Base-by-base conservation (phyloP, 2,329 filamentous ascomycete genomes). In the Coniochaeta sp. region DNA sequence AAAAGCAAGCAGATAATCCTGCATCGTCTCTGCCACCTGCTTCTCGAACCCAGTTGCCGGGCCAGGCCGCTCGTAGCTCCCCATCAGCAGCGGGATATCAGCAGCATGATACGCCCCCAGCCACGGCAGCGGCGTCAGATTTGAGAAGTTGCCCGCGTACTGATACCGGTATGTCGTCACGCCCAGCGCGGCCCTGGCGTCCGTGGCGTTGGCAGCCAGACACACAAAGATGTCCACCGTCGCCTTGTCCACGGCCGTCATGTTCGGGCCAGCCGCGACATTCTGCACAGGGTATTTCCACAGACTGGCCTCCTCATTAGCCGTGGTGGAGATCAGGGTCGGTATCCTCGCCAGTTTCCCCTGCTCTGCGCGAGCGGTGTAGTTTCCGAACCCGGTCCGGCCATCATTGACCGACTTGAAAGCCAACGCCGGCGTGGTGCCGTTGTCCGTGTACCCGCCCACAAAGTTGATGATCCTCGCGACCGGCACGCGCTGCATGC, bases 111-210 rank as follows among this genome's bases (percentile, higher is more conserved):
- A 67, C 33, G 74, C 73, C 1, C 74, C 74, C 64, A 76, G 69
- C 74, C 72, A 76, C 1, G 65, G 57, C 28, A 72, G 68, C 28
- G 74, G 74, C 7, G 72, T 73, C 16, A 77, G 62, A 58, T 73
- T 74, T 19, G 68, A 69, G 59, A 73, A 77, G 60, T 76, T 77
- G 6, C 75, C 75, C 7, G 70, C 68, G 55, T 77, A 77, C 58
- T 75, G 70, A 62, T 76, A 77, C 22, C 74, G 71, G 61, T 76
- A 76, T 0, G 74, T 77, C 38, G 64, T 70, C 57, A 67, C 54
- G 9, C 61, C 59, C 9, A 33, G 28, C 28, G n/a, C 36, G 0
- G 60, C 59, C 31, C 67, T 58, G 28, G 54, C 58, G 11, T 62
- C 59, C 16, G 67, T 68, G 12, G 67, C 67, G 60, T 68, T 68